These are phyloP conservation scores for Rhododendron henanense DNA, from an alignment of 148 eudicot genomes.

Conservation along the genomic window DNA sequence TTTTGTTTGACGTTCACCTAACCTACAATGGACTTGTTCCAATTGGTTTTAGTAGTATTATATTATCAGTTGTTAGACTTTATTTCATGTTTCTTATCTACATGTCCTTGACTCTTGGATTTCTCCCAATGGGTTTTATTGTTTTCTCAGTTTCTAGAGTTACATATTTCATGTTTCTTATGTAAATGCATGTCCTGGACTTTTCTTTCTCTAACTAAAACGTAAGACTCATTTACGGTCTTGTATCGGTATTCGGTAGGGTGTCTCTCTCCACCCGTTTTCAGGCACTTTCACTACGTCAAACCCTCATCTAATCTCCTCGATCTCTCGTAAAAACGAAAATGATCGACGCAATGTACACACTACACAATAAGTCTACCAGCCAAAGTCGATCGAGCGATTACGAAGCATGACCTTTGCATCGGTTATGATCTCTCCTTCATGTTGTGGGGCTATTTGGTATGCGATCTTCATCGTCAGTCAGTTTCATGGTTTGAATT, in stretches of 20 bases:
- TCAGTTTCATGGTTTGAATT: not conserved
- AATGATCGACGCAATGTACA: not conserved
- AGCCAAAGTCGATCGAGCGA: not conserved
- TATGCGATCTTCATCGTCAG: not conserved
- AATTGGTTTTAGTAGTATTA: not conserved
- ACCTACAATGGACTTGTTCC: not conserved
- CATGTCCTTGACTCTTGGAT: not conserved
- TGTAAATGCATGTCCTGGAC: not conserved
- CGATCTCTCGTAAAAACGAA: not conserved
- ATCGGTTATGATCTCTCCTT: not conserved
- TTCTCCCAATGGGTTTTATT: not conserved
- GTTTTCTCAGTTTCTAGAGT: too few species aligned
- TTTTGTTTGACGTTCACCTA: too few species aligned
- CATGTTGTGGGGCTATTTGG: not conserved
- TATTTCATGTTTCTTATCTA: not conserved
- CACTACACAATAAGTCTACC: not conserved
- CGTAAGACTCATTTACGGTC: not conserved
- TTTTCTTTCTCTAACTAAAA: not conserved
- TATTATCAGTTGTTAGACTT: too few species aligned
- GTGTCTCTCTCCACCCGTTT: not conserved
- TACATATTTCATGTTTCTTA: not conserved
- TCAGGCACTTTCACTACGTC: not conserved
- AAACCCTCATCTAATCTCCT: not conserved
- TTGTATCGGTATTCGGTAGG: not conserved
- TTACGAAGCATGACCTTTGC: not conserved